phyloP scores from a whole-genome alignment of 495 filamentous ascomycete genomes.

The Neurospora sp. region DNA sequence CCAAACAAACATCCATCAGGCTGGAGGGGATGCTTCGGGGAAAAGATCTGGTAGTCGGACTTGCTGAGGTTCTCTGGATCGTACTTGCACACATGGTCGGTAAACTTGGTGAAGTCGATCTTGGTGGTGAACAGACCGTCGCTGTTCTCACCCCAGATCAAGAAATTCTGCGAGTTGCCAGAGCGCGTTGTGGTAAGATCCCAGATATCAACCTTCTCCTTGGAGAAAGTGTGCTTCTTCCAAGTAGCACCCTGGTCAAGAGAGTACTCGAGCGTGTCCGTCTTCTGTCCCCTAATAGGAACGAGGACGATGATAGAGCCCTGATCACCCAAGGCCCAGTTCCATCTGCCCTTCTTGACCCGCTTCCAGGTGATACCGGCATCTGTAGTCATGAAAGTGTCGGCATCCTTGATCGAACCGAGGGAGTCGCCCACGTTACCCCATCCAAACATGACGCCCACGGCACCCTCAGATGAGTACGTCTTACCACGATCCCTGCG shows the following conservation, averaged over 20 bases:
- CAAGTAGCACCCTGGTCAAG: constrained; percentile 70
- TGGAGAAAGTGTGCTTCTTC: constrained; percentile 61
- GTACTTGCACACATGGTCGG: constrained; percentile 54
- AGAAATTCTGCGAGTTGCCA: constrained; percentile 78
- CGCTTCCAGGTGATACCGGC: constrained; percentile 81
- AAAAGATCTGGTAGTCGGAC: constrained; percentile 74
- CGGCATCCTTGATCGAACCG: constrained; percentile 46
- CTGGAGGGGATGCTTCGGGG: constrained; percentile 65
- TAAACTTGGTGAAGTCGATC: constrained; percentile 76
- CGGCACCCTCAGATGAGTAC: constrained; percentile 76
- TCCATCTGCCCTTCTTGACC: constrained; percentile 73
- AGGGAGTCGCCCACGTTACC: constrained; percentile 81
- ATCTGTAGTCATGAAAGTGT: constrained; percentile 82
- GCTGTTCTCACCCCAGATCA: constrained; percentile 69
- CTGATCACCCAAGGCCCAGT: constrained; percentile 91
- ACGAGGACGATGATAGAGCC: constrained; percentile 86
- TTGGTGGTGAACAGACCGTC: constrained; percentile 56
- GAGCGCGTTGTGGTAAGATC: constrained; percentile 83
- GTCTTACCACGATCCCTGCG: constrained; percentile 67
- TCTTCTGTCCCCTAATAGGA: constrained; percentile 33
- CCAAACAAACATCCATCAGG: constrained; percentile 81
- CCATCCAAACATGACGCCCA: constrained; percentile 82
- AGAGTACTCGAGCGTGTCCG: constrained; percentile 63
- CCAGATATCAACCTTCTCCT: constrained; percentile 53
- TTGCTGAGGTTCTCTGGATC: constrained; percentile 50